A percentile compares a stretch with the other conserved stretches of the same genome.
Conservation (phyloP, 164 flowering plant species). For the Pachysandra terminalis region DNA sequence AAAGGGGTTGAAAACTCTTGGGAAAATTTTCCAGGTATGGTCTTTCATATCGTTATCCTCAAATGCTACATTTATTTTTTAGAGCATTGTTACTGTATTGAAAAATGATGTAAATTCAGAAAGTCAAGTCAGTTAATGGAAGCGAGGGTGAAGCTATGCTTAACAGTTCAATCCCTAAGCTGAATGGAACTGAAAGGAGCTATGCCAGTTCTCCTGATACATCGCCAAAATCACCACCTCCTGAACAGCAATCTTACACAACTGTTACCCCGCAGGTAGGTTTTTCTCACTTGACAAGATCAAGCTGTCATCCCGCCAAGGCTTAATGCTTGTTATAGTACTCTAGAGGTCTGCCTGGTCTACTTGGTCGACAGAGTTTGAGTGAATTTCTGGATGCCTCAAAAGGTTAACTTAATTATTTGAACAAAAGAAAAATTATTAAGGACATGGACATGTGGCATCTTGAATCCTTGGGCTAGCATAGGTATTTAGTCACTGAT, state of each 20-base stretch:
- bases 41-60: neutral
- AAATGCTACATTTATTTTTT: neutral
- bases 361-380: neutral
- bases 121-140: conserved; percentile 55
- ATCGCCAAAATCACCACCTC: conserved; percentile 40
- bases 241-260: conserved; percentile 30
- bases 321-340: neutral
- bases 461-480: neutral
- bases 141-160: conserved; percentile 43
- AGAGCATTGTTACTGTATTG: neutral
- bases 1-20: conserved; percentile 85
- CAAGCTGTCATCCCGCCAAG: neutral
- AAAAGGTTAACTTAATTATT: too few species aligned
- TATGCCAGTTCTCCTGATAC: conserved; percentile 34
- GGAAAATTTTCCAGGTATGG: conserved; percentile 85
- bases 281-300: neutral
- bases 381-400: neutral
- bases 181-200: conserved; percentile 51
- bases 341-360: neutral
- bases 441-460: neutral
- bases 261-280: conserved; percentile 53
- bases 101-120: conserved; percentile 32
- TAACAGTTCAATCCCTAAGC: conserved; percentile 29
- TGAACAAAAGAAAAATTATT: neutral
- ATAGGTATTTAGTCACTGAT: neutral